Conservation (phyloP, 2,329 filamentous ascomycete species). For the Diaporthe eres region DNA sequence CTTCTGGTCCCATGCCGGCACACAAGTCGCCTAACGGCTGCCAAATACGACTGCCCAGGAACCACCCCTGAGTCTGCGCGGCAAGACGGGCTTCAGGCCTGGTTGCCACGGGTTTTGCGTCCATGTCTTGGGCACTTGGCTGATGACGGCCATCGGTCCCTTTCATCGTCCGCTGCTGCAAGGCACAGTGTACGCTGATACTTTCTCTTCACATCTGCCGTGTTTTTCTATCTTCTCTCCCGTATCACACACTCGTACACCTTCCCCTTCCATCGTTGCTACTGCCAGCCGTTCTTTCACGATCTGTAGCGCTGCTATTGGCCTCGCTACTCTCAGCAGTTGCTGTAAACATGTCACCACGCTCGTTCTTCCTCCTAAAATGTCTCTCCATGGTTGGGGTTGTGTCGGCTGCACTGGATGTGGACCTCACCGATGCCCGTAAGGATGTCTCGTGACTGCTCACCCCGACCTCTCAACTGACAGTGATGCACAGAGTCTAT, state of each 20-base stretch:
- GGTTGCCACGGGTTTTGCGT: slow-evolving; percentile 27
- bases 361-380: slow-evolving; percentile 14
- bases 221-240: not conserved
- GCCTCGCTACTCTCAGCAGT: slow-evolving; percentile 11
- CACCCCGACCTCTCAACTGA: not conserved
- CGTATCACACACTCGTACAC: not conserved
- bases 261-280: slow-evolving; percentile 16
- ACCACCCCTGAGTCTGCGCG: slow-evolving; percentile 10
- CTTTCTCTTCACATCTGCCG: slow-evolving; percentile 11
- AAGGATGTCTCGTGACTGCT: slow-evolving; percentile 13
- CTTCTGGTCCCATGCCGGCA: slow-evolving; percentile 9
- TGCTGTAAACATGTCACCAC: slow-evolving; percentile 32
- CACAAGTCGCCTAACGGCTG: slow-evolving; percentile 11
- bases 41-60: slow-evolving; percentile 33
- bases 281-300: slow-evolving; percentile 12
- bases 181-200: slow-evolving; percentile 24
- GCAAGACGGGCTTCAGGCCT: slow-evolving; percentile 9
- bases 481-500: slow-evolving; percentile 33
- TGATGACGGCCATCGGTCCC: slow-evolving; percentile 24
- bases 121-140: slow-evolving; percentile 29
- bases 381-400: slow-evolving; percentile 26
- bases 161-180: slow-evolving; percentile 13
- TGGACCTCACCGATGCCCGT: slow-evolving; percentile 37
- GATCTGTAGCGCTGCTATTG: not conserved
- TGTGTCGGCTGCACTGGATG: slow-evolving; percentile 33